phyloP scores from a whole-genome alignment of 2,329 filamentous ascomycete species.

The Colletotrichum sp. region DNA sequence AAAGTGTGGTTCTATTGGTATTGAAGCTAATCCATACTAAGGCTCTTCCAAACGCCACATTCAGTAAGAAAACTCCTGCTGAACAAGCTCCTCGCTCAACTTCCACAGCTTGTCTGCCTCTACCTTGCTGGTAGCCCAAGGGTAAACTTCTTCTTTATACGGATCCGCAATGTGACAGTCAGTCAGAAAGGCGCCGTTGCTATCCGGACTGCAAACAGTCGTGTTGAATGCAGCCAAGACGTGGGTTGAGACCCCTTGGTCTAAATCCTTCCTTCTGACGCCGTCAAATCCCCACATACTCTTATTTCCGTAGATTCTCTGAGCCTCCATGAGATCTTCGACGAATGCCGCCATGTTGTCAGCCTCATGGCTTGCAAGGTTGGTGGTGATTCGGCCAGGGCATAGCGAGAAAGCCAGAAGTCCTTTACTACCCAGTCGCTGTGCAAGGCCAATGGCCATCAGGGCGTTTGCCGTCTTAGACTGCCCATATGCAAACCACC shows the following conservation, averaged over 20 bases:
- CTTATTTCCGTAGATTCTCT: not conserved
- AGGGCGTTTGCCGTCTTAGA: conserved; percentile 30
- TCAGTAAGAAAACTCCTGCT: not conserved
- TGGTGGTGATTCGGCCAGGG: not conserved
- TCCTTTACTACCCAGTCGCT: conserved; percentile 26
- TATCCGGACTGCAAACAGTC: rapidly evolving
- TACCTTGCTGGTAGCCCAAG: not conserved
- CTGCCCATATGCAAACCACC: conserved; percentile 25
- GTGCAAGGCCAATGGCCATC: conserved; percentile 31
- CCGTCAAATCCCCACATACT: not conserved
- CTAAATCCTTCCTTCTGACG: not conserved
- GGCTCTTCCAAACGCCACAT: too few relatives aligned
- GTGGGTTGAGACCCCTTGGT: not conserved
- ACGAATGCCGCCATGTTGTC: rapidly evolving
- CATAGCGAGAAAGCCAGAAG: not conserved
- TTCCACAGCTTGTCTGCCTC: not conserved
- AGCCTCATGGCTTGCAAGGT: not conserved
- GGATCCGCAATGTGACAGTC: not conserved
- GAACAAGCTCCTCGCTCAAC: not conserved
- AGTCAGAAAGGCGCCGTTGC: not conserved
- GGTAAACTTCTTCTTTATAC: not conserved
- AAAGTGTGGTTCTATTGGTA: too few relatives aligned
- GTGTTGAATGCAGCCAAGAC: not conserved
- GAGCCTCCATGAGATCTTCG: rapidly evolving
- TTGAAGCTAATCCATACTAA: too few relatives aligned